These are phyloP conservation scores for Pochonia chlamydosporia DNA, from an alignment of 2,329 filamentous ascomycete species.

Conservation along the genomic window DNA sequence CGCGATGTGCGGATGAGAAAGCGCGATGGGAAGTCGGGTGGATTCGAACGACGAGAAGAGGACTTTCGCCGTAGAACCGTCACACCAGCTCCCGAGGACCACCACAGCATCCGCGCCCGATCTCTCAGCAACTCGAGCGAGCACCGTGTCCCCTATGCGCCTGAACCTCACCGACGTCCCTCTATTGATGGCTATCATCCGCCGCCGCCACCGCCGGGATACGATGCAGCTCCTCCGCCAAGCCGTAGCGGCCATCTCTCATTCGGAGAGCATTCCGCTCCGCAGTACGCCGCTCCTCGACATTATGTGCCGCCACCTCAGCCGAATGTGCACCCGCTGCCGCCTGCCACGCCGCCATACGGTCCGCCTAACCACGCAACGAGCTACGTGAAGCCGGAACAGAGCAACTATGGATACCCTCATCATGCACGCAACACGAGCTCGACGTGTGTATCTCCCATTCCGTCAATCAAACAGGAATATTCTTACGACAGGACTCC, in stretches of 20 bases:
- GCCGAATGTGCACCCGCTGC: conserved; percentile 24
- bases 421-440: conserved; percentile 20
- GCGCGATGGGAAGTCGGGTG: conserved; percentile 62
- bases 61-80: conserved; percentile 41
- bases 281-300: conserved; percentile 28
- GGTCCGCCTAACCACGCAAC: conserved; percentile 26
- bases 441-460: conserved; percentile 24
- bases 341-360: conserved; percentile 28
- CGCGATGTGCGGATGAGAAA: conserved; percentile 91
- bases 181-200: conserved; percentile 39
- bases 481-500: conserved; percentile 29
- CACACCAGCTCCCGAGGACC: conserved; percentile 28
- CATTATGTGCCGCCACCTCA: conserved; percentile 30
- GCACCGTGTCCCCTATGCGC: conserved; percentile 36
- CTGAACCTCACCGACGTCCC: conserved; percentile 37
- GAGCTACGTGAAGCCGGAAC: conserved; percentile 29
- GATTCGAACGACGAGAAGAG: conserved; percentile 59
- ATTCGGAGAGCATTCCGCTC: conserved; percentile 26
- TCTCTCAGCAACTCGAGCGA: conserved; percentile 56
- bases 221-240: conserved; percentile 22
- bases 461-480: conserved; percentile 24
- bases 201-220: conserved; percentile 29
- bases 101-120: conserved; percentile 40
- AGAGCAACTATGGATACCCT: conserved; percentile 30
- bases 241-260: conserved; percentile 23